Percentiles rank a stretch among this genome's conserved stretches.
Evolutionary conservation across 306 rosid species (phyloP).

Genomic region (Arachis stenosperma): DNA sequence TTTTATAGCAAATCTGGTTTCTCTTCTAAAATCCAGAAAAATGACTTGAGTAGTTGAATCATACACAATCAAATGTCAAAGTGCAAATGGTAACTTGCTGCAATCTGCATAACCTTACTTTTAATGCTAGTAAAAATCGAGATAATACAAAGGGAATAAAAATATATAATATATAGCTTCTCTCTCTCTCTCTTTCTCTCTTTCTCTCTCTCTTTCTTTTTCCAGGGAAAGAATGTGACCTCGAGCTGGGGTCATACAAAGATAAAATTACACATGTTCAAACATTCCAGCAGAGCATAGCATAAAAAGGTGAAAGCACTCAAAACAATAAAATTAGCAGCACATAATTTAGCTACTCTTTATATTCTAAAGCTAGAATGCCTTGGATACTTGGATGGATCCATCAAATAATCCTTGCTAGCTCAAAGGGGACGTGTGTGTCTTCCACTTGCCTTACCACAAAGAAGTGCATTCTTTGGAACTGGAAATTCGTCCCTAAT

Average conservation of each 20-base stretch:
- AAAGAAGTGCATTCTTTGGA: conserved; percentile 90
- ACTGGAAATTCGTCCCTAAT: conserved; percentile 88
- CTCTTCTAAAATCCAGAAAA: too few species aligned
- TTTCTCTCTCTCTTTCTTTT: neutral
- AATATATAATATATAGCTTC: conserved; percentile 3
- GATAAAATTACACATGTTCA: conserved; percentile 37
- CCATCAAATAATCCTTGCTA: conserved; percentile 2
- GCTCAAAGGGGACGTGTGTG: conserved; percentile 83
- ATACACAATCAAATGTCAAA: neutral
- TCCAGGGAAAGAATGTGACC: conserved; percentile 80
- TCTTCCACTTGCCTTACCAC: conserved; percentile 83
- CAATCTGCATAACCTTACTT: conserved; percentile 35
- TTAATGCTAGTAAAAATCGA: conserved; percentile 29
- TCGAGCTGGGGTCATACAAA: conserved; percentile 75
- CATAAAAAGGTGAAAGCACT: conserved; percentile 41
- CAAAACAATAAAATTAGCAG: conserved; percentile 41
- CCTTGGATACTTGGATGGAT: conserved; percentile 33
- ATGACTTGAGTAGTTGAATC: neutral
- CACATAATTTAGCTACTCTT: conserved; percentile 36
- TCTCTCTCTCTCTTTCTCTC: neutral
- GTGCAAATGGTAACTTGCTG: neutral
- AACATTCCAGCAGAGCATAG: conserved; percentile 14
- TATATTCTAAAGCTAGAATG: conserved; percentile 44
- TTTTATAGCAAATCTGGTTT: too few species aligned
- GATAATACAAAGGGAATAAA: conserved; percentile 37